Conservation (phyloP, 257 asterid genomes). For the Scutellaria minor region DNA sequence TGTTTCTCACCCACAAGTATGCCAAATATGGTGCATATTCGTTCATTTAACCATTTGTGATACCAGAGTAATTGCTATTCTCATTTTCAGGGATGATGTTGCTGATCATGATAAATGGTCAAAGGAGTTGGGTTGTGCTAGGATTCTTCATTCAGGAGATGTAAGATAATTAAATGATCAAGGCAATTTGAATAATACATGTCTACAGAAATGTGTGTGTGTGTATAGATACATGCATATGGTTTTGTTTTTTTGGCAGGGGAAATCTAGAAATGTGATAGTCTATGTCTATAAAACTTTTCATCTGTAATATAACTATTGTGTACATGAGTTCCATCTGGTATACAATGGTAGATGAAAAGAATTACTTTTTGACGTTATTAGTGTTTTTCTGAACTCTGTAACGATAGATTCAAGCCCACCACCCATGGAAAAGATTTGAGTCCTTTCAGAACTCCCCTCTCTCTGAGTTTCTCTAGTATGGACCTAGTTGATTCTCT, state of each 20-base stretch:
- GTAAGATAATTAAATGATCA: constrained; percentile 39
- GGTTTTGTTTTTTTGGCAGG: background rate
- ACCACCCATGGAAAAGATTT: background rate
- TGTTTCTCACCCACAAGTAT: constrained; percentile 80
- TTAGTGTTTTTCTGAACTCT: background rate
- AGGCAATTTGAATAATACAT: background rate
- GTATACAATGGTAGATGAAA: background rate
- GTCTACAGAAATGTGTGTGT: too few relatives aligned
- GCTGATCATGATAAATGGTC: constrained; percentile 84
- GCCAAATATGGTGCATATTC: constrained; percentile 15
- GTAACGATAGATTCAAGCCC: background rate
- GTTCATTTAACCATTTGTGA: constrained; percentile 20
- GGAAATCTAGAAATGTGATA: background rate
- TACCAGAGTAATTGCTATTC: constrained; percentile 26
- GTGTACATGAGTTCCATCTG: constrained; percentile 5
- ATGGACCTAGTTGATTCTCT: background rate
- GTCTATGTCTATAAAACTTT: background rate
- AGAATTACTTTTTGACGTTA: background rate
- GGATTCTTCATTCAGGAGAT: constrained; percentile 60
- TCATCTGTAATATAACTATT: background rate
- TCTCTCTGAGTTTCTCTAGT: background rate
- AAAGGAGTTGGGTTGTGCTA: constrained; percentile 60
- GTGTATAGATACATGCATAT: background rate
- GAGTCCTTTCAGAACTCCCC: background rate
- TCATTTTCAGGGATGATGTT: constrained; percentile 63